phyloP scores from a whole-genome alignment of 2,329 filamentous ascomycete species.

The Mollisiaceae sp. region DNA sequence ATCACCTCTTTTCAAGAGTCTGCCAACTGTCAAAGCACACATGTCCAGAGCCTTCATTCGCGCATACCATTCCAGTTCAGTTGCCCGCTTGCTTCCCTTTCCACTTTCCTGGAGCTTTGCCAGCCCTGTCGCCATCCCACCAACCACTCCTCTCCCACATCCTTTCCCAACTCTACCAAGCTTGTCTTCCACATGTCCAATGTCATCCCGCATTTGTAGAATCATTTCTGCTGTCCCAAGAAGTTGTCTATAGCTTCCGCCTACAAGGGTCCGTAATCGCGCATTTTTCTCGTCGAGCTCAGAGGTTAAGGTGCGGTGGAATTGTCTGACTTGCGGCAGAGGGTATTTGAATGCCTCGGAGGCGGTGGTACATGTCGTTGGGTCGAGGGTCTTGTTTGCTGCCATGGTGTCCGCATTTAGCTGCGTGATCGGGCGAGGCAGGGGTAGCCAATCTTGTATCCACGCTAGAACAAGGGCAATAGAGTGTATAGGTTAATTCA shows the following conservation, averaged over 20 bases:
- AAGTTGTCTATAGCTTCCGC: conserved; percentile 80
- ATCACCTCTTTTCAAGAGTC: conserved; percentile 49
- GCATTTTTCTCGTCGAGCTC: conserved; percentile 66
- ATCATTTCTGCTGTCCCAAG: conserved; percentile 94
- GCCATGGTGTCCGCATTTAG: conserved; percentile 26
- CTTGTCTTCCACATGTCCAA: conserved; percentile 73
- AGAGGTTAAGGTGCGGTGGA: conserved; percentile 64
- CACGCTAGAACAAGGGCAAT: not conserved
- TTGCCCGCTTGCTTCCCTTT: conserved; percentile 38
- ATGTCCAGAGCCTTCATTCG: conserved; percentile 56
- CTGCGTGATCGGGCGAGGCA: not conserved
- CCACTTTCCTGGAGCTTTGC: conserved; percentile 49
- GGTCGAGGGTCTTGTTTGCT: conserved; percentile 50
- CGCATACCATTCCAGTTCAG: conserved; percentile 43
- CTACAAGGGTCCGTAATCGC: conserved; percentile 67
- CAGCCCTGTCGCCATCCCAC: conserved; percentile 66
- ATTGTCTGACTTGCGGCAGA: conserved; percentile 66
- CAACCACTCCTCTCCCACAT: conserved; percentile 76
- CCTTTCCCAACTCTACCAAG: conserved; percentile 74
- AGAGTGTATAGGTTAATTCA: not conserved
- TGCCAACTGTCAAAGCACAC: conserved; percentile 55
- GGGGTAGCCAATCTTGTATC: not conserved
- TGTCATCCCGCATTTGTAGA: conserved; percentile 82
- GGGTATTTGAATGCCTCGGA: conserved; percentile 51
- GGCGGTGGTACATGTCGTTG: conserved; percentile 55